phyloP scores from a whole-genome alignment of 139 green algal species.

The Volvox africanus region DNA sequence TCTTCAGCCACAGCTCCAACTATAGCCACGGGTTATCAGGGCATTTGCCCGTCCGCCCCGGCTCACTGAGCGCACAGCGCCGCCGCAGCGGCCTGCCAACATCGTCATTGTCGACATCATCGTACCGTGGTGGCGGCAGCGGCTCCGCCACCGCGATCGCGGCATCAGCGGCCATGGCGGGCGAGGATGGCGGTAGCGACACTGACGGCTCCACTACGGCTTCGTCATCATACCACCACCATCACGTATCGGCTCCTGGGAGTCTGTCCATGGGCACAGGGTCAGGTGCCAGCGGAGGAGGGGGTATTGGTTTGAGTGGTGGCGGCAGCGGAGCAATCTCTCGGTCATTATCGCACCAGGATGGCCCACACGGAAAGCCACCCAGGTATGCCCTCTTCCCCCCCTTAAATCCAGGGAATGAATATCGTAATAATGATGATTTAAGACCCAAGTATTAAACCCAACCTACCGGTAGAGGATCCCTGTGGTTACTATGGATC shows the following conservation, averaged over 20 bases:
- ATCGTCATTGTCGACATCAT: not conserved
- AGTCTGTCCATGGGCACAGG: not conserved
- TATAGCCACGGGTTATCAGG: not conserved
- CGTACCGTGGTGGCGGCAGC: not conserved
- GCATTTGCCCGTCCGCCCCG: constrained; percentile 5
- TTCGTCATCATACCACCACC: not conserved
- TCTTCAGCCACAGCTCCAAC: not conserved
- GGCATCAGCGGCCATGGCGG: not conserved
- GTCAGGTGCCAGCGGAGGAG: not conserved
- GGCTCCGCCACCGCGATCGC: not conserved
- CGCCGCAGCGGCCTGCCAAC: not conserved
- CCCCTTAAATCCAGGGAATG: too few relatives aligned
- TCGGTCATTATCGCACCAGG: not conserved
- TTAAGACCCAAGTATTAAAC: too few relatives aligned
- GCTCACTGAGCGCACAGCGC: not conserved
- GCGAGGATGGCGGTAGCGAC: not conserved
- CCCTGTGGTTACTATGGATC: too few relatives aligned
- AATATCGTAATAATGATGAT: too few relatives aligned
- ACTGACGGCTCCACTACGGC: not conserved
- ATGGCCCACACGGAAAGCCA: not conserved
- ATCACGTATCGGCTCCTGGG: not conserved
- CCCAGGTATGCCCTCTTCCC: not conserved
- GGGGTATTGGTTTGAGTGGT: too few relatives aligned
- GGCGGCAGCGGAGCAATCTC: too few relatives aligned
- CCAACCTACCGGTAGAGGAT: too few relatives aligned